Evolutionary conservation across 2,329 filamentous ascomycete genomes (phyloP).

Genomic region (Alternaria gaisen): DNA sequence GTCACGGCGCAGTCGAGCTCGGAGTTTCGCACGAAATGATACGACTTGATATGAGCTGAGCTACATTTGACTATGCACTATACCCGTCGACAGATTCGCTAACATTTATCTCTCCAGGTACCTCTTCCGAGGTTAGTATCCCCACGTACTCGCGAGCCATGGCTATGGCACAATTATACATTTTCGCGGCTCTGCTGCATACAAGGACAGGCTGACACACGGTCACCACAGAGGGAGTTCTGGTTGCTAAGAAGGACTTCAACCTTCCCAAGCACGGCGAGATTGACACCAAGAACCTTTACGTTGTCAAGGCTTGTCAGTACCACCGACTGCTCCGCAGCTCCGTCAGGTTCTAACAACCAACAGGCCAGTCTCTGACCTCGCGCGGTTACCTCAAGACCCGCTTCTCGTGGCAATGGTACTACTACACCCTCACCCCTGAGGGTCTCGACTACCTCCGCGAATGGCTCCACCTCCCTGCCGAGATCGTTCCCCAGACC

Average conservation of each 20-base stretch:
- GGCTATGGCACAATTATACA: constrained; percentile 50
- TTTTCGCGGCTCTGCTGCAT: constrained; percentile 46
- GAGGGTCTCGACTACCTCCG: constrained; percentile 99
- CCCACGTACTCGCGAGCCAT: constrained; percentile 41
- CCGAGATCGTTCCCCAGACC: constrained; percentile 98
- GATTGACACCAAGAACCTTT: constrained; percentile 99
- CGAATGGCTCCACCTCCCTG: constrained; percentile 99
- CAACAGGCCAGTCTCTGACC: constrained; percentile 82
- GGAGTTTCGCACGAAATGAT: constrained; percentile 41
- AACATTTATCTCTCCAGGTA: constrained; percentile 40
- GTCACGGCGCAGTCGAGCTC: constrained; percentile 34
- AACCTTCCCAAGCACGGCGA: constrained; percentile 97
- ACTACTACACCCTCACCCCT: constrained; percentile 99
- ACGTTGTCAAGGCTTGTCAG: constrained; percentile 91
- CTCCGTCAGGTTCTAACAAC: constrained; percentile 21
- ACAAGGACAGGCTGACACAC: constrained; percentile 55
- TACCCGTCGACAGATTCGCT: constrained; percentile 30
- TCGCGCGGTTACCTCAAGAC: constrained; percentile 99
- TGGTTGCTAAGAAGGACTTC: constrained; percentile 99
- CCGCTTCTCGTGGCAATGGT: constrained; percentile 79
- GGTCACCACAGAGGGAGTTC: constrained; percentile 71
- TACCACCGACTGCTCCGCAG: constrained; percentile 13
- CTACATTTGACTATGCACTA: constrained; percentile 20
- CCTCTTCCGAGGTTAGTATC: constrained; percentile 55
- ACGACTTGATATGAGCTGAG: constrained; percentile 40